phyloP scores from a whole-genome alignment of 176 grass and related monocot genomes.

The Saccharum officinarum region DNA sequence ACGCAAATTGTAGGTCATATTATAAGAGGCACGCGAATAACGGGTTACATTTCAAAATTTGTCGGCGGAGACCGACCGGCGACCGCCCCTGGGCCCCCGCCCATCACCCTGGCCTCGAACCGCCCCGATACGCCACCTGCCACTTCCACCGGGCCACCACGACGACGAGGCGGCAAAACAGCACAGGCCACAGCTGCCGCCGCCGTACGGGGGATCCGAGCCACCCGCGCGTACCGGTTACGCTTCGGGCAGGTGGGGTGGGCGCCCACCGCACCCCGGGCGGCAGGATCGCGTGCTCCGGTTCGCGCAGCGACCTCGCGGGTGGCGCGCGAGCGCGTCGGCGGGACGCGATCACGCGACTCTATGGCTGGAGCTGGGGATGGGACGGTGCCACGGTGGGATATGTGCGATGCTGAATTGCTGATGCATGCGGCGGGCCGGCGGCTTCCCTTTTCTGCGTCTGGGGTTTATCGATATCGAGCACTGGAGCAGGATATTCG shows the following conservation, averaged over 20 bases:
- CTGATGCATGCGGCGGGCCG: not conserved
- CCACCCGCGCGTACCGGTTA: constrained; percentile 43
- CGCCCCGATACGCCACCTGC: not conserved
- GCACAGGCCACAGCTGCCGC: not conserved
- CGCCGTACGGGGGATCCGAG: constrained; percentile 39
- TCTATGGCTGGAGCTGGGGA: not conserved
- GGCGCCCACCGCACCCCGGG: not conserved
- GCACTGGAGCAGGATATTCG: not conserved
- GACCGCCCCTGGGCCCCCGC: not conserved
- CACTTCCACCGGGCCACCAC: not conserved
- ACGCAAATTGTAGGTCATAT: too few relatives aligned
- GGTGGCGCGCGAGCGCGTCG: not conserved
- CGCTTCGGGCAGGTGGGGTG: constrained; percentile 38
- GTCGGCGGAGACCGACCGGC: constrained; percentile 23
- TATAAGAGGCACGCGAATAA: too few relatives aligned
- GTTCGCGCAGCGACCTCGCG: not conserved
- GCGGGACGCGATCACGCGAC: not conserved
- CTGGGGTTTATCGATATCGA: not conserved
- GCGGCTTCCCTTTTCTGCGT: not conserved
- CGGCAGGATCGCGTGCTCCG: constrained; percentile 24
- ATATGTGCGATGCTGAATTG: not conserved
- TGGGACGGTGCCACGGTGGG: not conserved
- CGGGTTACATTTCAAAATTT: too few relatives aligned
- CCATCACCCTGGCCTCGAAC: not conserved
- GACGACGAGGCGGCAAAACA: not conserved